Conservation (phyloP, 2,329 filamentous ascomycete species). For the Aspergillus terreus region DNA sequence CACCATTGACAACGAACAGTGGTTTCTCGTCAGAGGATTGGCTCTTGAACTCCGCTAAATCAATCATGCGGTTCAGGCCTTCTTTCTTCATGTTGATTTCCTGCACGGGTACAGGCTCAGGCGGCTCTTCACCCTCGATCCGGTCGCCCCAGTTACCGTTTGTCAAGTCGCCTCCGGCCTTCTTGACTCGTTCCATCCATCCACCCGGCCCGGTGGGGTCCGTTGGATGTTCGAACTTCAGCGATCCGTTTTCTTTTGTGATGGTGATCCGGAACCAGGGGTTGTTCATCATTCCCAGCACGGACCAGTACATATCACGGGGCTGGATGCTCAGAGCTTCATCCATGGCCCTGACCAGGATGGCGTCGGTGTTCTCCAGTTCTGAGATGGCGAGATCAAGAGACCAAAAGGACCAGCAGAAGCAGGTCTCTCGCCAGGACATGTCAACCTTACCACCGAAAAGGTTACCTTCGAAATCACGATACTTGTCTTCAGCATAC, state of each 20-base stretch:
- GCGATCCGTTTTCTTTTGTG: constrained; percentile 58
- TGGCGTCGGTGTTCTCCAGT: constrained; percentile 62
- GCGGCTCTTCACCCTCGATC: constrained; percentile 47
- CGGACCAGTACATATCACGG: constrained; percentile 93
- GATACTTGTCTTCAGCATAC: constrained; percentile 83
- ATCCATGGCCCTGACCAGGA: constrained; percentile 85
- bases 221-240: constrained; percentile 86
- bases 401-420: constrained; percentile 93
- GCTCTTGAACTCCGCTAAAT: constrained; percentile 66
- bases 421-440: constrained; percentile 74
- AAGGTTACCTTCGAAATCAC: constrained; percentile 59
- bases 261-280: constrained; percentile 85
- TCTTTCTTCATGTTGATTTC: constrained; percentile 77
- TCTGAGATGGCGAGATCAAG: constrained; percentile 63
- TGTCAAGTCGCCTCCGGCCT: constrained; percentile 70
- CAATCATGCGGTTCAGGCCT: constrained; percentile 59
- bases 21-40: constrained; percentile 64
- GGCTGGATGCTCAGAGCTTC: constrained; percentile 83
- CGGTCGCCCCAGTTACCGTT: constrained; percentile 85
- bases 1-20: constrained; percentile 85
- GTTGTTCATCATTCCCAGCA: constrained; percentile 97
- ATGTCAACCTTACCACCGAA: constrained; percentile 77
- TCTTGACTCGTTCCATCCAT: constrained; percentile 93
- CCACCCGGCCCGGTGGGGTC: constrained; percentile 75
- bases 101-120: constrained; percentile 49